Evolutionary conservation across 108 stramenopile species (phyloP).

Genomic region (Nannochloropsis granulata): DNA sequence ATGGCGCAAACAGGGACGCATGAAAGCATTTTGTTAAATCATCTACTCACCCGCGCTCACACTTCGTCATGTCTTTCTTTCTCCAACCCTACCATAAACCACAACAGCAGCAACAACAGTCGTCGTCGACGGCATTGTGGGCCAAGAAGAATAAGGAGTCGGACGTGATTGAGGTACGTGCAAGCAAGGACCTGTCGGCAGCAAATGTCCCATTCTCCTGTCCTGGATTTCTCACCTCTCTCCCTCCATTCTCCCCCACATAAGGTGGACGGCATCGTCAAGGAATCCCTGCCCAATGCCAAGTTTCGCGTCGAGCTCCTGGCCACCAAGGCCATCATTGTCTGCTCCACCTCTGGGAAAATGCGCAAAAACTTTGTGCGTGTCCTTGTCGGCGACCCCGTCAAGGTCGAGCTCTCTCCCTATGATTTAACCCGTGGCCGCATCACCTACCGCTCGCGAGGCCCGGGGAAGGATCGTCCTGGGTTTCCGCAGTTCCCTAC

Average conservation of each 20-base stretch:
- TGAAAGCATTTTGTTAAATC: too few relatives aligned
- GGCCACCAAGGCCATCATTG: slow-evolving; percentile 30
- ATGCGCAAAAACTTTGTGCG: slow-evolving; percentile 42
- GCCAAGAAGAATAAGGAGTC: neutral
- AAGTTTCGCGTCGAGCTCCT: slow-evolving; percentile 36
- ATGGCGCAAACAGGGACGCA: too few relatives aligned
- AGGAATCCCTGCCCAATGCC: slow-evolving; percentile 37
- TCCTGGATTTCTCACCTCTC: neutral
- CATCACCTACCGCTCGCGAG: slow-evolving; percentile 27
- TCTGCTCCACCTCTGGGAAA: slow-evolving; percentile 34
- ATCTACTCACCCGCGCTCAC: too few relatives aligned
- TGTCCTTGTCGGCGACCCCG: slow-evolving; percentile 38
- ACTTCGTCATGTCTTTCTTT: too few relatives aligned
- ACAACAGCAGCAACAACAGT: neutral
- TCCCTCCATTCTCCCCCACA: neutral
- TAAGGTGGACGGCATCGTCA: slow-evolving; percentile 35
- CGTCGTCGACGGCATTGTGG: neutral
- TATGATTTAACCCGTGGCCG: slow-evolving; percentile 39
- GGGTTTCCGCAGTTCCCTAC: neutral
- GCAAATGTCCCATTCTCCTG: neutral
- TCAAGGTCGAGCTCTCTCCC: slow-evolving; percentile 32
- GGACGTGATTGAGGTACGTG: neutral
- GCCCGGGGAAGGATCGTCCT: neutral
- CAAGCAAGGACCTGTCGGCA: neutral
- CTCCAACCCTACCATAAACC: too few relatives aligned